Conservation (phyloP, 192 early-diverging fungal genomes). For the Neocallimastix lanati region DNA sequence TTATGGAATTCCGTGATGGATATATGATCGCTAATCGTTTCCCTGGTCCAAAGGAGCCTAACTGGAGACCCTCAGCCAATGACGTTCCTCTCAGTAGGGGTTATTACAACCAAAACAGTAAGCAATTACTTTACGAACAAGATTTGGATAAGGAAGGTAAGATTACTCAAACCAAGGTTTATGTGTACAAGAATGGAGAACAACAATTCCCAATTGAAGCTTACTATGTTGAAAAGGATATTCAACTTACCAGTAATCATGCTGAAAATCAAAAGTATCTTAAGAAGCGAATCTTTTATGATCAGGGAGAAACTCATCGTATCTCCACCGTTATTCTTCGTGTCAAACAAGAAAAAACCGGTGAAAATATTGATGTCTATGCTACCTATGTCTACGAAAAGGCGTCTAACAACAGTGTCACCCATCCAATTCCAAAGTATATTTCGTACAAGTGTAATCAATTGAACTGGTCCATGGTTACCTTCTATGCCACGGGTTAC, state of each 20-base stretch:
- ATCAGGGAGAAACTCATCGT: not conserved
- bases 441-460: not conserved
- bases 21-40: not conserved
- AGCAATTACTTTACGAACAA: constrained; percentile 8
- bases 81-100: constrained; percentile 9
- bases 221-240: constrained; percentile 4
- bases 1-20: not conserved
- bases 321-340: not conserved
- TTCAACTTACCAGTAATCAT: not conserved
- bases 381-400: not conserved
- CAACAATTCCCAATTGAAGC: not conserved
- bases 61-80: constrained; percentile 8
- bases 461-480: not conserved
- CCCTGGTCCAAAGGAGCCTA: not conserved
- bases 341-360: not conserved
- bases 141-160: constrained; percentile 2
- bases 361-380: not conserved
- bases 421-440: not conserved
- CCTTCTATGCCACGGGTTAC: not conserved
- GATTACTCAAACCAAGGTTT: constrained; percentile 3
- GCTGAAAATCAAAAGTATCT: not conserved
- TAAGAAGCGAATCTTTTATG: not conserved
- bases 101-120: constrained; percentile 1
- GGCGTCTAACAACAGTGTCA: not conserved
- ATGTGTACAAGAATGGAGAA: constrained; percentile 10